Evolutionary conservation across 2,329 filamentous ascomycete genomes (phyloP).

Genomic region (Parafenestella ontariensis): DNA sequence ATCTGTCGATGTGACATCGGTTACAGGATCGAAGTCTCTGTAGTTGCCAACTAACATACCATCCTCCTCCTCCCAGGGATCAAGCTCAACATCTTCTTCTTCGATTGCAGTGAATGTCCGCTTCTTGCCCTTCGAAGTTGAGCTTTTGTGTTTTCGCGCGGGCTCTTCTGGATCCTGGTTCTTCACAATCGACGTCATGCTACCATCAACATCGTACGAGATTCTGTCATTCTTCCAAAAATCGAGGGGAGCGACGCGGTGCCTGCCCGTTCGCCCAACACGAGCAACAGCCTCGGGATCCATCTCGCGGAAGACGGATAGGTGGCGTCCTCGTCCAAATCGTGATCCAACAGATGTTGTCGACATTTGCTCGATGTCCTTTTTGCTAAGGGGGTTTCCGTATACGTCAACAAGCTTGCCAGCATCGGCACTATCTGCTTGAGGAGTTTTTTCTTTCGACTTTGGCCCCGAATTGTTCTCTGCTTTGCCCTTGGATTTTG

Average conservation of each 20-base stretch:
- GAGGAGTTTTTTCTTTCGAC: conserved; percentile 8
- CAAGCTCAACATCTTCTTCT: conserved; percentile 63
- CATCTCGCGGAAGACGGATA: conserved; percentile 45
- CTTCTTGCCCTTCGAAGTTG: conserved; percentile 36
- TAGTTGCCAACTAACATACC: conserved; percentile 71
- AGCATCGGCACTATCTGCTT: conserved; percentile 14
- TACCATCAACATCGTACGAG: conserved; percentile 71
- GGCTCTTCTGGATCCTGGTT: conserved; percentile 66
- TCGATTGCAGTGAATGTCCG: conserved; percentile 49
- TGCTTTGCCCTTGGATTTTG: conserved; percentile 31
- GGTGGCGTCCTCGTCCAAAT: conserved; percentile 43
- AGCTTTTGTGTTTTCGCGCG: conserved; percentile 43
- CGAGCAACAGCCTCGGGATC: conserved; percentile 37
- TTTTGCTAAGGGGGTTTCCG: conserved; percentile 42
- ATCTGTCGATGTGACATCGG: conserved; percentile 64
- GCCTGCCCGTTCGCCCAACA: conserved; percentile 72
- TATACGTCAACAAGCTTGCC: conserved; percentile 42
- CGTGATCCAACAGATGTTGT: conserved; percentile 39
- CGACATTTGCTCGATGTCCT: conserved; percentile 44
- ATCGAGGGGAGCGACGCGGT: conserved; percentile 77
- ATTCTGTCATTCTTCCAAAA: conserved; percentile 88
- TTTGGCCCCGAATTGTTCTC: conserved; percentile 15
- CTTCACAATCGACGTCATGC: conserved; percentile 79
- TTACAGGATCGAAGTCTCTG: conserved; percentile 67
- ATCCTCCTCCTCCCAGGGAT: conserved; percentile 75